Percentiles rank a stretch among this genome's conserved stretches.
Conservation (phyloP, 768 basidiomycete species). For the Macrolepiota dolichaula region DNA sequence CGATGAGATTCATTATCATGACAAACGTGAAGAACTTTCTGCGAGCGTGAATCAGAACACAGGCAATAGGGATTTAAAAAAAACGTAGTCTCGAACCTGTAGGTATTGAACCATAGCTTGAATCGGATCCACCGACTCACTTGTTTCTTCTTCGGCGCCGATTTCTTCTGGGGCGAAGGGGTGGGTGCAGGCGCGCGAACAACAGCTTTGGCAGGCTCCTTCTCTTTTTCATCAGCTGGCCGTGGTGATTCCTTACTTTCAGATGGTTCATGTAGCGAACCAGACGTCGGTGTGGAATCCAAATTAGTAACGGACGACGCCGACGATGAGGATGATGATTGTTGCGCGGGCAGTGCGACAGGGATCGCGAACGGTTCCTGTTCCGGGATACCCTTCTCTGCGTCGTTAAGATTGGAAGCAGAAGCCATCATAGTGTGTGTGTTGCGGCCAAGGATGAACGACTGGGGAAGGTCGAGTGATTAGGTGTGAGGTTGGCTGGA, state of each 20-base stretch:
- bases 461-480: neutral
- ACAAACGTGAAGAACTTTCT: constrained; percentile 75
- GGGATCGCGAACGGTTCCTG: constrained; percentile 24
- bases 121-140: constrained; percentile 55
- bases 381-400: constrained; percentile 33
- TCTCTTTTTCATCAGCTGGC: neutral
- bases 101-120: constrained; percentile 77
- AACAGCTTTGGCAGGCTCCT: neutral
- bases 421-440: constrained; percentile 15
- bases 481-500: constrained; percentile 7
- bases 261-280: neutral
- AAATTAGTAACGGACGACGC: constrained; percentile 11
- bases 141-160: constrained; percentile 24
- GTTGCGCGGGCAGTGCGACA: constrained; percentile 17
- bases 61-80: neutral
- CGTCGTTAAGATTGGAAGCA: constrained; percentile 27
- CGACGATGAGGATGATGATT: constrained; percentile 11
- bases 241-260: neutral
- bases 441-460: neutral
- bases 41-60: neutral
- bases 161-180: constrained; percentile 9
- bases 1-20: constrained; percentile 57
- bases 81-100: constrained; percentile 43
- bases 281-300: constrained; percentile 6
- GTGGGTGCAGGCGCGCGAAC: neutral